Percentiles rank a stretch among this genome's conserved stretches.
Evolutionary conservation across 2,329 filamentous ascomycete species (phyloP).

Genomic region (Plenodomus tracheiphilus): DNA sequence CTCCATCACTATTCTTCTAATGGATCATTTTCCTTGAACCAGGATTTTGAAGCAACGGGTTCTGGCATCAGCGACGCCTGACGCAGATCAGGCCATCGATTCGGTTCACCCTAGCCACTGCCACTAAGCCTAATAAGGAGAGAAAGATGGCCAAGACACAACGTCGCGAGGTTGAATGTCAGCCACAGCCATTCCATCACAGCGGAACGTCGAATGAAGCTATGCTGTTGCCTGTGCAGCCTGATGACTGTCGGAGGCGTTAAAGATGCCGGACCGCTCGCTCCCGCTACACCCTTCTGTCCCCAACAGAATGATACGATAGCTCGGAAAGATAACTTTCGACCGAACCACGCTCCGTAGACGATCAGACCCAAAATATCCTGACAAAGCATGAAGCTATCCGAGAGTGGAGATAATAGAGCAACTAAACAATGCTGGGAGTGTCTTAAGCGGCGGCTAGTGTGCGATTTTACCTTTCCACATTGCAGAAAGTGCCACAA

Average conservation of each 20-base stretch:
- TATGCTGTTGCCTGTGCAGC: not conserved
- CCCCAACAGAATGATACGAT: not conserved
- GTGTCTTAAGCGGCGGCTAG: slow-evolving; percentile 35
- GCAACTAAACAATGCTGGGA: slow-evolving; percentile 40
- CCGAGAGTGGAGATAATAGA: slow-evolving; percentile 21
- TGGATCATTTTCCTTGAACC: too few species aligned
- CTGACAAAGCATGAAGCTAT: slow-evolving; percentile 6
- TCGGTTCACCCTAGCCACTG: not conserved
- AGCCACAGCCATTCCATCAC: not conserved
- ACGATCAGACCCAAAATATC: not conserved
- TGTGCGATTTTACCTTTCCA: slow-evolving; percentile 39
- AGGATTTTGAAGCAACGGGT: too few species aligned
- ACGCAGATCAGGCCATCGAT: slow-evolving; percentile 1
- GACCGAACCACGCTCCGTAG: not conserved
- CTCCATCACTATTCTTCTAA: too few species aligned
- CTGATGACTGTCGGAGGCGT: not conserved
- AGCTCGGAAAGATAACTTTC: not conserved
- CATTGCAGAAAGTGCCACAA: slow-evolving; percentile 37
- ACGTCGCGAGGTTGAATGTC: slow-evolving; percentile 1
- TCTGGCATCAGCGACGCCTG: too few species aligned
- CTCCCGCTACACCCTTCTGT: not conserved
- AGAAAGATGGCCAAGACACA: slow-evolving; percentile 22
- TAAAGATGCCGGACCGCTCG: not conserved
- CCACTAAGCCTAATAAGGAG: slow-evolving; percentile 11
- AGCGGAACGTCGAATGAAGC: not conserved